These are phyloP conservation scores for Macaranga tanarius DNA, from an alignment of 441 rosid genomes.

Conservation along the genomic window DNA sequence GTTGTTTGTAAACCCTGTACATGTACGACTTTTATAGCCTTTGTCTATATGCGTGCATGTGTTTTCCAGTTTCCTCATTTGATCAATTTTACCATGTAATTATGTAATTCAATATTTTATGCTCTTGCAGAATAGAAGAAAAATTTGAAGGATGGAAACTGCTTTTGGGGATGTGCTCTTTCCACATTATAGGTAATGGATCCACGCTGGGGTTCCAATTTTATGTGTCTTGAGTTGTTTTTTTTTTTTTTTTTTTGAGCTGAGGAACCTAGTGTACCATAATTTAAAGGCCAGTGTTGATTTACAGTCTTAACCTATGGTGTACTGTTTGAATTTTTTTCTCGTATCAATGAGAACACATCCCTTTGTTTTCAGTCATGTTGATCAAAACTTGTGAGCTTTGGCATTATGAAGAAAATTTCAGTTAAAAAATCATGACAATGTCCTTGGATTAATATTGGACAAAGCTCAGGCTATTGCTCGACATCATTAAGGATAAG, in stretches of 20 bases:
- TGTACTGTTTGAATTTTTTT: slow-evolving; percentile 22
- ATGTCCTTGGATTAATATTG: too few relatives aligned
- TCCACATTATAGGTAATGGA: slow-evolving; percentile 31
- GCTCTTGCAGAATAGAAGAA: slow-evolving; percentile 47
- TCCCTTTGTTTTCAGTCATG: slow-evolving; percentile 23
- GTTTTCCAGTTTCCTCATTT: background rate
- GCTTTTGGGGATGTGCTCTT: slow-evolving; percentile 36
- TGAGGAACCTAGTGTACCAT: slow-evolving; percentile 16
- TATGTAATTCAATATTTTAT: background rate
- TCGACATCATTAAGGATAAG: too few relatives aligned
- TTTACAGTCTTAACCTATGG: slow-evolving; percentile 17
- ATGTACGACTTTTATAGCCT: slow-evolving; percentile 34
- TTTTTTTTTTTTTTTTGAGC: slow-evolving; percentile 26
- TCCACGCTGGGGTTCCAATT: slow-evolving; percentile 31
- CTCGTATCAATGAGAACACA: slow-evolving; percentile 33
- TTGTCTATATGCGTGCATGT: background rate
- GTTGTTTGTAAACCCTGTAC: slow-evolving; percentile 52
- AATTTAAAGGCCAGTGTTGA: slow-evolving; percentile 21
- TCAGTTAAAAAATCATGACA: too few relatives aligned
- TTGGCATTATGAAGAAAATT: background rate
- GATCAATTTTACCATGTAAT: background rate
- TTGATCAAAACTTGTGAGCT: background rate
- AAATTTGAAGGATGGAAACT: slow-evolving; percentile 33
- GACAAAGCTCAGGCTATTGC: too few relatives aligned
- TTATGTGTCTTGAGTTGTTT: slow-evolving; percentile 23